Percentiles rank a stretch among this genome's conserved stretches.
phyloP scores from a whole-genome alignment of 116 monocot genomes.

The Cymodocea nodosa region DNA sequence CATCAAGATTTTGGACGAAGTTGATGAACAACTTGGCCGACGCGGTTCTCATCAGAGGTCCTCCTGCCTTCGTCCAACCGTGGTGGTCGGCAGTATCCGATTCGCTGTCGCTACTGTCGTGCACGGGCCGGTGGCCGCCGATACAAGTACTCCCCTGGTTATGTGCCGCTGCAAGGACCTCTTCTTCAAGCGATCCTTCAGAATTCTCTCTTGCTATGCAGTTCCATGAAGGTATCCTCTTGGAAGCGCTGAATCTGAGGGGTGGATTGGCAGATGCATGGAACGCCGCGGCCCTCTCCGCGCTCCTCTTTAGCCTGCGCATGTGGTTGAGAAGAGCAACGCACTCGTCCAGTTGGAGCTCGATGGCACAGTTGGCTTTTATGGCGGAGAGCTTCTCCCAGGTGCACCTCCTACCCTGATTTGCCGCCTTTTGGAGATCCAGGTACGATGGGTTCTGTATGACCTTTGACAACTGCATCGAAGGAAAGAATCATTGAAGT shows the following conservation, averaged over 20 bases:
- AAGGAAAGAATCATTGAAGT: background rate
- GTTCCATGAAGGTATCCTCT: conserved; percentile 94
- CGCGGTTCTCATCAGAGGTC: conserved; percentile 79
- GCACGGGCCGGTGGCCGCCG: conserved; percentile 9
- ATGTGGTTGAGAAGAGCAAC: conserved; percentile 91
- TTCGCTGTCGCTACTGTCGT: conserved; percentile 83
- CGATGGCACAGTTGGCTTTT: conserved; percentile 84
- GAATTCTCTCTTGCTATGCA: conserved; percentile 87
- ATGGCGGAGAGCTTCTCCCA: conserved; percentile 98
- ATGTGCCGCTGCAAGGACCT: conserved; percentile 16
- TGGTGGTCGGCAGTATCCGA: conserved; percentile 69
- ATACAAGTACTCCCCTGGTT: conserved; percentile 13
- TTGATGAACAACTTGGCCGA: conserved; percentile 73
- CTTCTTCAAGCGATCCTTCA: conserved; percentile 65
- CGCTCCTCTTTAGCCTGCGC: conserved; percentile 70
- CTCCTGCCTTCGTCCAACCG: conserved; percentile 82
- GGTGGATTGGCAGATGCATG: conserved; percentile 20
- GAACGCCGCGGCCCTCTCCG: conserved; percentile 44
- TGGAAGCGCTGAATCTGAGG: conserved; percentile 41
- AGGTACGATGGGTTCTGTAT: conserved; percentile 71
- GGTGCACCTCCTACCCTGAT: conserved; percentile 87
- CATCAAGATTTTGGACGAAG: conserved; percentile 57
- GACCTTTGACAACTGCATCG: conserved; percentile 64
- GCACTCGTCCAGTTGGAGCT: conserved; percentile 85
- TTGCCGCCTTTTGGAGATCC: conserved; percentile 81